A percentile compares a stretch with the other conserved stretches of the same genome.
Conservation (phyloP, 305 asterid genomes). For the Solanum hybrid region DNA sequence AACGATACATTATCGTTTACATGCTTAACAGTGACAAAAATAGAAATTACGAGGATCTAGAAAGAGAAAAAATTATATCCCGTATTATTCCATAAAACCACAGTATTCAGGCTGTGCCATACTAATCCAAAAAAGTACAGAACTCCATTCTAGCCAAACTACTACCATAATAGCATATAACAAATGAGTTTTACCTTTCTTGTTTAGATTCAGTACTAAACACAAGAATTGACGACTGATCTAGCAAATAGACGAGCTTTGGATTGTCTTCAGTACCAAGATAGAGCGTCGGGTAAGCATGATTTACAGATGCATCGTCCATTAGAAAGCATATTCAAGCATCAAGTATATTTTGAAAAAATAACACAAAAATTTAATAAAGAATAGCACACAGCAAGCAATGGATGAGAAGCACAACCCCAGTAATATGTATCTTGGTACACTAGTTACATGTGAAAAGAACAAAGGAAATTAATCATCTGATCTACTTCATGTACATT, state of each 20-base stretch:
- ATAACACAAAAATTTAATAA: background rate
- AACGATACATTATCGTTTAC: background rate
- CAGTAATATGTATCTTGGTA: background rate
- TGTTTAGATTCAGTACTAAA: background rate
- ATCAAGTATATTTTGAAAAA: background rate
- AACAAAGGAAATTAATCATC: background rate
- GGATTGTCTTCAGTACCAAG: background rate
- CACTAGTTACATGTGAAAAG: background rate
- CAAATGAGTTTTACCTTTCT: background rate
- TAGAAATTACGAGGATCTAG: background rate
- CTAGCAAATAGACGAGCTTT: background rate
- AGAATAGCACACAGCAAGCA: background rate
- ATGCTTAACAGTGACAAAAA: background rate
- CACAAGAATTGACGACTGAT: background rate
- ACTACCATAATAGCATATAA: background rate
- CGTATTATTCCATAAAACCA: background rate
- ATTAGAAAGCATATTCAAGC: background rate
- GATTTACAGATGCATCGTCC: background rate
- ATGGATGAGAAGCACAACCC: background rate
- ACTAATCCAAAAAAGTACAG: background rate
- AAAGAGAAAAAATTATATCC: background rate
- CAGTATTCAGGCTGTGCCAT: background rate
- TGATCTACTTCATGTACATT: background rate
- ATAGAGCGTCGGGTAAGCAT: background rate
- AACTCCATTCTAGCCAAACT: background rate